These are phyloP conservation scores for Xerocomus nothofagi DNA, from an alignment of 1,284 basidiomycete genomes.

Conservation along the genomic window DNA sequence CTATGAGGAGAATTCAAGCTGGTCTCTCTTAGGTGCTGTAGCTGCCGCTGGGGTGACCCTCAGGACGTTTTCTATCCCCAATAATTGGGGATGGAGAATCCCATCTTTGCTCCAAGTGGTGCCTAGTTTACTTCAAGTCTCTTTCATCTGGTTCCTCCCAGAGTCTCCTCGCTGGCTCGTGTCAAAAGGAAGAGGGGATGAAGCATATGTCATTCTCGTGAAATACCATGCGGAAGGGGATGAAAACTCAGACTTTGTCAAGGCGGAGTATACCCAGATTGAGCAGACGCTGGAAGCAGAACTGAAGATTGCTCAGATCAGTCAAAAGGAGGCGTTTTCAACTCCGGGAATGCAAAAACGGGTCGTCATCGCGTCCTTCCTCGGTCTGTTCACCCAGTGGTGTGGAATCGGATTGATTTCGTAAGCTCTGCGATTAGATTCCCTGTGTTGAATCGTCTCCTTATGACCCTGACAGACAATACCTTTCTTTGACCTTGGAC, in stretches of 20 bases:
- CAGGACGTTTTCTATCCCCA: slow-evolving; percentile 42
- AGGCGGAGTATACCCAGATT: slow-evolving; percentile 19
- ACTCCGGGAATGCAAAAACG: slow-evolving; percentile 13
- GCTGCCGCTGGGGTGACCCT: no score
- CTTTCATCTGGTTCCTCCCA: no score
- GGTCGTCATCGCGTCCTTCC: slow-evolving; percentile 2
- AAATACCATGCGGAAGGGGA: no score
- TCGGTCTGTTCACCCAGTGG: slow-evolving; percentile 53
- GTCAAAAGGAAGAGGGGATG: not conserved
- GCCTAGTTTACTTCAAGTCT: not conserved
- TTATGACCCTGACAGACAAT: slow-evolving; percentile 3
- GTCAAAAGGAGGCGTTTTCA: not conserved
- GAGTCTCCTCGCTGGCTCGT: not conserved
- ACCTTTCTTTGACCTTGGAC: slow-evolving; percentile 17
- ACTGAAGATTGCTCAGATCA: not conserved
- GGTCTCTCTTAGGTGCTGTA: no score
- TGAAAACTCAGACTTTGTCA: slow-evolving; percentile 19
- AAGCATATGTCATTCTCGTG: not conserved
- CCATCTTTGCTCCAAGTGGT: slow-evolving; percentile 43
- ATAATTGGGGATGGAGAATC: no score
- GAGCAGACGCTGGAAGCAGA: slow-evolving; percentile 31
- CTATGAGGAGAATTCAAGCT: not conserved
- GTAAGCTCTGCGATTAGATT: not conserved
- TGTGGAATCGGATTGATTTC: slow-evolving; percentile 9
- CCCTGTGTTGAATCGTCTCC: not conserved